These are phyloP conservation scores for Anastatica hierochuntica DNA, from an alignment of 345 rosid genomes.

Conservation along the genomic window DNA sequence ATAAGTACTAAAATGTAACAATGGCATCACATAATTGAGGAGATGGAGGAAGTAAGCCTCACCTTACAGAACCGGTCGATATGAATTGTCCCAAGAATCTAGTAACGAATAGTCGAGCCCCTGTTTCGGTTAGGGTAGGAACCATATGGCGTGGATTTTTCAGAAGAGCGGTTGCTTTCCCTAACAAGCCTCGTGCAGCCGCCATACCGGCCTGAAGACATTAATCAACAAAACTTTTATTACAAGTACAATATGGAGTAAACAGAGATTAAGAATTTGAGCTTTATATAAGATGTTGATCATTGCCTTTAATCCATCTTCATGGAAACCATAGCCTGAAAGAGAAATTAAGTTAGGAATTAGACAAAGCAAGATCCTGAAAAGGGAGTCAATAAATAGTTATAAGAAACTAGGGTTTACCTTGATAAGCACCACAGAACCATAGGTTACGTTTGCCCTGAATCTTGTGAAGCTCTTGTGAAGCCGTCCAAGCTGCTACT, in stretches of 20 bases:
- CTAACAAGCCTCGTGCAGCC: slow-evolving; percentile 61
- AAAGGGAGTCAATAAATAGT: too few relatives aligned
- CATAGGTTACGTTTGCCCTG: slow-evolving; percentile 82
- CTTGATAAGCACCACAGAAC: slow-evolving; percentile 93
- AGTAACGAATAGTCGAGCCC: slow-evolving; percentile 64
- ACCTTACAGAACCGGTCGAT: slow-evolving; percentile 58
- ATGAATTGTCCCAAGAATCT: slow-evolving; percentile 63
- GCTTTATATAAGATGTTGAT: not conserved
- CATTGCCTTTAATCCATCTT: slow-evolving; percentile 79
- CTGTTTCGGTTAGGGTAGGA: slow-evolving; percentile 61
- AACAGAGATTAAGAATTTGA: not conserved
- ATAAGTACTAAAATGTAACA: not conserved
- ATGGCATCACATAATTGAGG: not conserved
- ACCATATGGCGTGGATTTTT: slow-evolving; percentile 73
- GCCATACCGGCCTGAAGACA: slow-evolving; percentile 77
- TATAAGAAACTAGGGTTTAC: slow-evolving; percentile 20
- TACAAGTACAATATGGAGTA: not conserved
- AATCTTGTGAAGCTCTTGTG: slow-evolving; percentile 56
- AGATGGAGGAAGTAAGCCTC: slow-evolving; percentile 25
- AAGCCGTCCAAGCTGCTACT: slow-evolving; percentile 74
- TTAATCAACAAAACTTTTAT: not conserved
- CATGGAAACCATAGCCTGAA: slow-evolving; percentile 96
- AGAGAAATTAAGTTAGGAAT: slow-evolving; percentile 6
- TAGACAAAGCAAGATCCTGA: not conserved
- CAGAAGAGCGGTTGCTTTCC: slow-evolving; percentile 34